Evolutionary conservation across 257 asterid genomes (phyloP), one percentile per base, ranked within the genome.

Genomic region (Cordia subcordata): DNA sequence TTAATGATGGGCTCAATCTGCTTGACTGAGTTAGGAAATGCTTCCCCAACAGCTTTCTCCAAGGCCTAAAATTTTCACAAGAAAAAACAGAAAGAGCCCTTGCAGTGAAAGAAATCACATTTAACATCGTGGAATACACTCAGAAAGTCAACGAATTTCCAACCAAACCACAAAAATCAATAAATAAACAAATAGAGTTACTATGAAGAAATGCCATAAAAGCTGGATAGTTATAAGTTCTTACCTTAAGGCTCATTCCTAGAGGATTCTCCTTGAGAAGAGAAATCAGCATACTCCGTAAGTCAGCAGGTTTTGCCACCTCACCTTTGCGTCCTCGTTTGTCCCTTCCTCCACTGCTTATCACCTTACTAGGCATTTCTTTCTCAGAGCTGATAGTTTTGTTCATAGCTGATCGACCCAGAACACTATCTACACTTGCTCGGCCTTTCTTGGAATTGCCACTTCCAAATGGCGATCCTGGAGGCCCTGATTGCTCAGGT

Each of bases 181-280:
- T n/a, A n/a, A n/a, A 13, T 20, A 59, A 63, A 62, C 32, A 47
- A 39, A 32, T 53, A 37, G 13, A 54, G 39, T 46, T n/a, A 13
- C 23, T 12, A 32, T 15, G 11, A 23, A 4, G 44, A n/a, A 0
- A 58, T 22, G 54, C 4, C 13, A 37, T 18, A 51, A 40, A 14
- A 42, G 39, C 54, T n/a, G 27, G 16, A 13, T 45, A 23, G 10
- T n/a, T 45, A 38, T 21, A 21, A 61, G 10, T 18, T 50, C 72
- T 74, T 69, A 89, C 99, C 91, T 83, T 84, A 18, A 85, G 77
- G 72, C 85, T 89, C 95, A 89, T 85, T 75, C 97, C 99, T 23
- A 85, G 62, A 46, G 82, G 85, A 62, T 76, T 73, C 80, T 89
- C 95, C 79, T 55, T 72, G 55, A 89, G 94, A 44, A 85, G 80